Evolutionary conservation across 164 flowering plant genomes (phyloP).

Genomic region (Euptelea pleiosperma): DNA sequence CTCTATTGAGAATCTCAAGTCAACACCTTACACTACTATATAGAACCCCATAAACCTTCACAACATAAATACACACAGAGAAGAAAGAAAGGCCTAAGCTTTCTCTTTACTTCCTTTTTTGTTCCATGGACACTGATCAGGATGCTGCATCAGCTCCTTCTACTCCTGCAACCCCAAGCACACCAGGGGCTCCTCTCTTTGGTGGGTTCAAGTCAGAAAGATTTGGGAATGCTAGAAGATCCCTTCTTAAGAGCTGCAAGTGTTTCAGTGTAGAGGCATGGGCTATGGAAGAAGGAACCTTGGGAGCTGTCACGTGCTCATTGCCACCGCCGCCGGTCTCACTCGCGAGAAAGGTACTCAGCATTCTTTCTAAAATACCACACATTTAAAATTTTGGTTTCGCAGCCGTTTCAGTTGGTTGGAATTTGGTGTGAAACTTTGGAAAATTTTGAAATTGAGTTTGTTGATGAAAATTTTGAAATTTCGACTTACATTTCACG

Average conservation of each 20-base stretch:
- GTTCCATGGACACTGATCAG: conserved; percentile 26
- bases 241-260: conserved; percentile 45
- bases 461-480: too few relatives aligned
- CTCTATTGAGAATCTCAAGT: conserved; percentile 12
- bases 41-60: not conserved
- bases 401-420: too few relatives aligned
- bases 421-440: too few relatives aligned
- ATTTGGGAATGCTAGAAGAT: conserved; percentile 20
- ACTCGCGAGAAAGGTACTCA: conserved; percentile 62
- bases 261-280: conserved; percentile 55
- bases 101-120: too few relatives aligned
- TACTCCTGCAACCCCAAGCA: conserved; percentile 58
- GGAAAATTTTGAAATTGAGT: too few relatives aligned
- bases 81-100: not conserved
- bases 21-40: conserved; percentile 10
- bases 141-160: conserved; percentile 48
- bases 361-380: too few relatives aligned
- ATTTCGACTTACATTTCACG: too few relatives aligned
- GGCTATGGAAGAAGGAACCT: conserved; percentile 49
- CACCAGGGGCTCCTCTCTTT: conserved; percentile 66
- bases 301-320: conserved; percentile 39
- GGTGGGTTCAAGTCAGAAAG: conserved; percentile 39
- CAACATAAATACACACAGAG: not conserved
- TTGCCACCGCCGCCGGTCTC: conserved; percentile 48
- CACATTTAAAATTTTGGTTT: too few relatives aligned